Evolutionary conservation across 2,329 filamentous ascomycete species (phyloP).

Genomic region (Arthrobotrys sinensis): DNA sequence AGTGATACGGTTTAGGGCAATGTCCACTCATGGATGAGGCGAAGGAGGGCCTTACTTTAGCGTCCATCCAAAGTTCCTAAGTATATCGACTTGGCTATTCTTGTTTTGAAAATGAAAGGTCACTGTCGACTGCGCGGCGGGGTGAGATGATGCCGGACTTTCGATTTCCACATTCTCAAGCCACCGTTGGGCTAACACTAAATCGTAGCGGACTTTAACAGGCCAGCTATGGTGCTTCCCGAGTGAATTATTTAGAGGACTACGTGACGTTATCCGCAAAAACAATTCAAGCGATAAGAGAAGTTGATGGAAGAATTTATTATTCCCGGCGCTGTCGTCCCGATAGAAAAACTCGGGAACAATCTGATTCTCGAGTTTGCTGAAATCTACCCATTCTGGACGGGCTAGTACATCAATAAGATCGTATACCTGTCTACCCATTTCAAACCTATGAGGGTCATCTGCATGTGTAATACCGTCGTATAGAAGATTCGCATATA

Average conservation of each 20-base stretch:
- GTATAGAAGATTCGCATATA: slow-evolving; percentile 79
- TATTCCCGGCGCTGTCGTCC: slow-evolving; percentile 74
- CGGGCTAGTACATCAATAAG: slow-evolving; percentile 79
- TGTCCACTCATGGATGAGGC: neutral
- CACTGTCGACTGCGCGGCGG: slow-evolving; percentile 73
- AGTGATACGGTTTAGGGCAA: slow-evolving; percentile 25
- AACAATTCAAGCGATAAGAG: slow-evolving; percentile 81
- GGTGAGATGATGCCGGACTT: slow-evolving; percentile 71
- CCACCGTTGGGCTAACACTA: slow-evolving; percentile 82
- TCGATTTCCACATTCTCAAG: slow-evolving; percentile 79
- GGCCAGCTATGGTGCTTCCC: slow-evolving; percentile 77
- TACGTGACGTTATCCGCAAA: slow-evolving; percentile 74
- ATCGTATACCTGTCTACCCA: slow-evolving; percentile 81
- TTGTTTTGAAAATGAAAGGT: slow-evolving; percentile 77
- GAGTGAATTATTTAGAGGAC: slow-evolving; percentile 49
- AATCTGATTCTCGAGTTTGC: slow-evolving; percentile 78
- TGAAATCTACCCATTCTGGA: slow-evolving; percentile 82
- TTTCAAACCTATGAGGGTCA: slow-evolving; percentile 73
- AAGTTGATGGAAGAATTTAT: slow-evolving; percentile 82
- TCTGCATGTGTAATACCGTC: slow-evolving; percentile 76
- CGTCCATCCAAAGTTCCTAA: slow-evolving; percentile 78
- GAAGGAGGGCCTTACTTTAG: slow-evolving; percentile 72
- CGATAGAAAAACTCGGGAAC: slow-evolving; percentile 79
- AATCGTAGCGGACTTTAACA: slow-evolving; percentile 79
- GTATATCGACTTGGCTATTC: slow-evolving; percentile 77